These are phyloP conservation scores for Penicillium olsonii DNA, from an alignment of 2,329 filamentous ascomycete species.

Conservation along the genomic window DNA sequence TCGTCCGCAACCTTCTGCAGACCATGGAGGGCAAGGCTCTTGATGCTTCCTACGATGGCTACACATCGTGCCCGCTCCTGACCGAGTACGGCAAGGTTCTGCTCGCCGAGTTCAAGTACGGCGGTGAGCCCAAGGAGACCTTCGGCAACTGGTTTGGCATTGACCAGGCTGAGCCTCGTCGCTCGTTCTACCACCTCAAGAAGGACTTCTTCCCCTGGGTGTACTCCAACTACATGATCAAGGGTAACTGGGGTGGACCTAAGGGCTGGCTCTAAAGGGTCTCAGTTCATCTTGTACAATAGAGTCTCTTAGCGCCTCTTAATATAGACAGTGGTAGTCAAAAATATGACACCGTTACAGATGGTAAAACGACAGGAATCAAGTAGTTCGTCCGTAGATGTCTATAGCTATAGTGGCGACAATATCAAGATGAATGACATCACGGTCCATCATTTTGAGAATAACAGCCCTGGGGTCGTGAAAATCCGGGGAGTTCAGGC, in stretches of 20 bases:
- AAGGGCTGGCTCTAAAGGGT: conserved; percentile 49
- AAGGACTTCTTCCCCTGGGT: conserved; percentile 71
- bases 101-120: conserved; percentile 67
- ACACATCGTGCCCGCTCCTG: conserved; percentile 57
- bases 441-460: conserved; percentile 2
- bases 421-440: background rate
- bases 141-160: conserved; percentile 58
- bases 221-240: conserved; percentile 61
- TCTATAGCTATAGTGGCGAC: too few species aligned
- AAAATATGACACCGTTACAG: background rate
- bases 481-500: background rate
- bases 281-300: background rate
- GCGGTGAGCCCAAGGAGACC: conserved; percentile 63
- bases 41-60: conserved; percentile 54
- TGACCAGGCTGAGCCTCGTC: conserved; percentile 58
- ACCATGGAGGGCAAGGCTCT: conserved; percentile 49
- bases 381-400: too few species aligned
- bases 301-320: background rate
- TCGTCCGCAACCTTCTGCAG: conserved; percentile 53
- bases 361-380: background rate
- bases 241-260: conserved; percentile 63
- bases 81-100: conserved; percentile 64
- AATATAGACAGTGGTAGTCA: background rate
- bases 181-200: conserved; percentile 63
- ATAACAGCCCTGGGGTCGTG: background rate